Conservation (phyloP, 352 stramenopile genomes). For the Plasmopara muralis region DNA sequence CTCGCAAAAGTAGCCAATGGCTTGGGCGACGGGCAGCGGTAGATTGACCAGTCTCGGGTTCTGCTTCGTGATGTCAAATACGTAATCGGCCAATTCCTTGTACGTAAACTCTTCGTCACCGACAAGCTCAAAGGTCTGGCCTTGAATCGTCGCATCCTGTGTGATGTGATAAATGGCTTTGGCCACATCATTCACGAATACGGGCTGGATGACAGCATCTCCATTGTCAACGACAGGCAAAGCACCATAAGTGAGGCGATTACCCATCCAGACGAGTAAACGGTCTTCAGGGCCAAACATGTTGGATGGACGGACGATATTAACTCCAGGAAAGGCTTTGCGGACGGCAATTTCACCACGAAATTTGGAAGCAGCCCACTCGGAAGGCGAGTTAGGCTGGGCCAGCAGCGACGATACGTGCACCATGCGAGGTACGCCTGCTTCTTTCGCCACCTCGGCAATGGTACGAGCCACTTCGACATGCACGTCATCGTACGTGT, state of each 20-base stretch:
- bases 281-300: slow-evolving; percentile 95
- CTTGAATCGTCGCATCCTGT: slow-evolving; percentile 82
- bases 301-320: slow-evolving; percentile 92
- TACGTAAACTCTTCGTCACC: slow-evolving; percentile 95
- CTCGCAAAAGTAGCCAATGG: slow-evolving; percentile 75
- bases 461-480: slow-evolving; percentile 87
- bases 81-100: slow-evolving; percentile 95
- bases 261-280: slow-evolving; percentile 89
- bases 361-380: slow-evolving; percentile 83
- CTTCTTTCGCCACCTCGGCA: slow-evolving; percentile 72
- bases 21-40: slow-evolving; percentile 62
- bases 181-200: slow-evolving; percentile 82
- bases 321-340: slow-evolving; percentile 92
- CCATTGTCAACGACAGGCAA: slow-evolving; percentile 93
- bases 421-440: slow-evolving; percentile 68
- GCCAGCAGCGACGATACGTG: slow-evolving; percentile 81
- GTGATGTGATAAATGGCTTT: slow-evolving; percentile 74
- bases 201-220: slow-evolving; percentile 89
- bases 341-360: slow-evolving; percentile 79
- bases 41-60: slow-evolving; percentile 77
- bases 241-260: slow-evolving; percentile 61
- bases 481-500: slow-evolving; percentile 94
- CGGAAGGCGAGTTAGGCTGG: slow-evolving; percentile 73
- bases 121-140: slow-evolving; percentile 93
- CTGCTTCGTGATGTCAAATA: slow-evolving; percentile 88